phyloP scores from a whole-genome alignment of 2,329 filamentous ascomycete species.

The Gnomoniopsis smithogilvyi region DNA sequence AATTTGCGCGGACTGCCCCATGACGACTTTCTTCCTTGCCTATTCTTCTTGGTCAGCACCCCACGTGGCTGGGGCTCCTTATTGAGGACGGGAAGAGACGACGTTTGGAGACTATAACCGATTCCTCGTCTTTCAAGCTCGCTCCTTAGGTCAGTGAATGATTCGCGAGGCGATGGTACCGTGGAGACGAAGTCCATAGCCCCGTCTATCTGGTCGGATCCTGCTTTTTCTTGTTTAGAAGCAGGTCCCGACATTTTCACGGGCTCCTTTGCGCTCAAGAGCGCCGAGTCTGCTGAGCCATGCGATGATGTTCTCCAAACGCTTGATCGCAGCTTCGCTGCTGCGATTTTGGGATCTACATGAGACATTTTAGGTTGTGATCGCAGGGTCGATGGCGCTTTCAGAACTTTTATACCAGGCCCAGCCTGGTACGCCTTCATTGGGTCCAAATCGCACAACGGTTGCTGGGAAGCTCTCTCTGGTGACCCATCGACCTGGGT shows the following conservation, averaged over 20 bases:
- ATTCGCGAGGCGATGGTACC: slow-evolving; percentile 4
- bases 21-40: slow-evolving; percentile 1
- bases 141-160: neutral
- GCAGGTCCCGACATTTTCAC: neutral
- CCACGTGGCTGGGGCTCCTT: neutral
- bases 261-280: neutral
- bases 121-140: neutral
- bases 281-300: neutral
- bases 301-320: neutral
- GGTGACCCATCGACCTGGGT: neutral
- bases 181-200: neutral
- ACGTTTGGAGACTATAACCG: neutral
- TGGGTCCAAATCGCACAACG: slow-evolving; percentile 1
- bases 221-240: neutral
- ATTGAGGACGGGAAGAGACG: slow-evolving; percentile 4
- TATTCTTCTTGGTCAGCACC: slow-evolving; percentile 2
- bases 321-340: neutral
- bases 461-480: neutral
- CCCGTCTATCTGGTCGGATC: slow-evolving; percentile 15
- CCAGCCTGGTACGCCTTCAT: slow-evolving; percentile 3
- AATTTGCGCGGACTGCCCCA: slow-evolving; percentile 13
- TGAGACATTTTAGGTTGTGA: slow-evolving; percentile 5
- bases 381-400: slow-evolving; percentile 14
- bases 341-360: neutral
- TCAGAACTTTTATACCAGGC: slow-evolving; percentile 11